These are phyloP conservation scores for Eustoma russellianum DNA, from an alignment of 257 asterid genomes.

Conservation along the genomic window DNA sequence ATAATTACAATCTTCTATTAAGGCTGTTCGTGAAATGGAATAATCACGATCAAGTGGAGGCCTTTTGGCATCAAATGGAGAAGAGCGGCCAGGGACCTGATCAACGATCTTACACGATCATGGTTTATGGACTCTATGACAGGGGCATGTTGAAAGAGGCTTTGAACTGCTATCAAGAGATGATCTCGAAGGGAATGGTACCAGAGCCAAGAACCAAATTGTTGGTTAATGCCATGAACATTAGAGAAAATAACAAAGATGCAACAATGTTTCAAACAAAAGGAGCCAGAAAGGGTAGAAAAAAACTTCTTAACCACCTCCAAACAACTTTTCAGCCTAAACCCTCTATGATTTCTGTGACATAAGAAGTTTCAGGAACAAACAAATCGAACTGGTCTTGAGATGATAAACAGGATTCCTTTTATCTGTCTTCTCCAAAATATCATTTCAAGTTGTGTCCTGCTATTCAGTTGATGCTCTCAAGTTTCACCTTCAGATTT, in stretches of 20 bases:
- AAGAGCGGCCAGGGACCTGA: slow-evolving; percentile 67
- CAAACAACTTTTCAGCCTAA: no score
- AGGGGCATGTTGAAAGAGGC: slow-evolving; percentile 37
- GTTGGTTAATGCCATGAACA: slow-evolving; percentile 44
- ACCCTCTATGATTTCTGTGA: no score
- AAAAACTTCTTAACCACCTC: neutral
- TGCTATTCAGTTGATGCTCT: no score
- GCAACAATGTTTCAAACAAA: neutral
- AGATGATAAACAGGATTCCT: no score
- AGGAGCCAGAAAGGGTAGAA: slow-evolving; percentile 1
- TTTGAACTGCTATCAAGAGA: slow-evolving; percentile 40
- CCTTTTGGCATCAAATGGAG: slow-evolving; percentile 64
- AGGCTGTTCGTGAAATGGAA: slow-evolving; percentile 69
- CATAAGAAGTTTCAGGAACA: no score
- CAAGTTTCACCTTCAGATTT: no score
- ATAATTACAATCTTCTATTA: slow-evolving; percentile 52
- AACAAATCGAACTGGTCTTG: no score
- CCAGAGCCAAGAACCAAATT: slow-evolving; percentile 53
- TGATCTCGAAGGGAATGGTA: slow-evolving; percentile 49
- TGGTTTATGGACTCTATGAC: slow-evolving; percentile 52
- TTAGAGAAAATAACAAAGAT: slow-evolving; percentile 19
- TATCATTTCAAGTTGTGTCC: no score
- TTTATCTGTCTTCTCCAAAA: no score
- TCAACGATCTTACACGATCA: slow-evolving; percentile 55
- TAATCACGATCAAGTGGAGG: slow-evolving; percentile 24